phyloP scores from a whole-genome alignment of 2,329 filamentous ascomycete species.

The Bipolaris cookei region DNA sequence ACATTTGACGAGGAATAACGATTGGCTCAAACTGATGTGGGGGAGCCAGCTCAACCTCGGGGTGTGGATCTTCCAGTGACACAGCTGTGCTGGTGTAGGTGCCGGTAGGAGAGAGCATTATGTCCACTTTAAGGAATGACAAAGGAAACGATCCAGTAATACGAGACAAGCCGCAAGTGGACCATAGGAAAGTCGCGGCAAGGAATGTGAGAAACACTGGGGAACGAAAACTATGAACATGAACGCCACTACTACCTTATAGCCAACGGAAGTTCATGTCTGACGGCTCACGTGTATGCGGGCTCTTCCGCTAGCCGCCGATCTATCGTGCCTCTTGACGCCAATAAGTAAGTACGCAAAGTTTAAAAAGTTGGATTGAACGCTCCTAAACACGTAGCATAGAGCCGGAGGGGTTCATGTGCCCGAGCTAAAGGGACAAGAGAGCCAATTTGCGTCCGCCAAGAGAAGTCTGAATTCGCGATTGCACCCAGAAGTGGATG shows the following conservation, averaged over 20 bases:
- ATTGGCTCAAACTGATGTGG: constrained; percentile 19
- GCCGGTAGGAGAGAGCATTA: constrained; percentile 4
- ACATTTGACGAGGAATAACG: constrained; percentile 17
- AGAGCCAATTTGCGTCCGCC: not conserved
- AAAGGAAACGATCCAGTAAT: not conserved
- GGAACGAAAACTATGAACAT: not conserved
- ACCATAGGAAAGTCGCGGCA: constrained; percentile 1
- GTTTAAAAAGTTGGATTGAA: constrained; percentile 2
- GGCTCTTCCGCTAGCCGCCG: constrained; percentile 2
- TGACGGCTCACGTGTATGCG: constrained; percentile 2
- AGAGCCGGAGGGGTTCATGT: not conserved
- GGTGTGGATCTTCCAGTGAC: constrained; percentile 16
- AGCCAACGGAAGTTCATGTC: not conserved
- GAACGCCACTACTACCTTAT: constrained; percentile 2
- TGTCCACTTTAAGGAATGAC: not conserved
- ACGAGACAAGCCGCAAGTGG: constrained; percentile 5
- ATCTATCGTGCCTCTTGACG: constrained; percentile 1
- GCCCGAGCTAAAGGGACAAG: not conserved
- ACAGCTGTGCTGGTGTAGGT: constrained; percentile 9
- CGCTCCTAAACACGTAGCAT: not conserved
- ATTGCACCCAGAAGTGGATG: not conserved
- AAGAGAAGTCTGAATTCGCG: not conserved
- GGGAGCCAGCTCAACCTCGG: constrained; percentile 24
- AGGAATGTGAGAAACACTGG: constrained; percentile 1
- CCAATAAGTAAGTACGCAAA: not conserved